phyloP scores from a whole-genome alignment of 2,329 filamentous ascomycete genomes.

The Claviceps africana region DNA sequence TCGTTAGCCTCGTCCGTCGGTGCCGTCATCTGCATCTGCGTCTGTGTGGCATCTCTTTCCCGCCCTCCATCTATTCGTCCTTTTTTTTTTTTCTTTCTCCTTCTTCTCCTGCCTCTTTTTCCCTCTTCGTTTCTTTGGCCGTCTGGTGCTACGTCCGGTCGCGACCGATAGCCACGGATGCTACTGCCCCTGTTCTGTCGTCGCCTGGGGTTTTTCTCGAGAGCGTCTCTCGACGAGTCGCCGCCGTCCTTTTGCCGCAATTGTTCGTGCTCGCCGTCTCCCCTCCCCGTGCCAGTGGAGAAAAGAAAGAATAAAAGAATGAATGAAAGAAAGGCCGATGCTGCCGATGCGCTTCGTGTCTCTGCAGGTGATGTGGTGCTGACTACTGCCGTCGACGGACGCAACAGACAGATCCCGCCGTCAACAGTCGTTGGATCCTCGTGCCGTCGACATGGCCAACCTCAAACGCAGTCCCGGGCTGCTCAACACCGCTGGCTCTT shows the following conservation, averaged over 20 bases:
- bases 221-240: neutral
- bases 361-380: conserved; percentile 25
- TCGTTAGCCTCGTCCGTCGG: neutral
- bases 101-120: neutral
- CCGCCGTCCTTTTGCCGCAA: neutral
- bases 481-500: conserved; percentile 13
- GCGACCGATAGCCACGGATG: neutral
- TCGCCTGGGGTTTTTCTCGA: neutral
- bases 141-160: too few relatives aligned
- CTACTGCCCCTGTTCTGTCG: neutral
- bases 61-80: too few relatives aligned
- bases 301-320: too few relatives aligned
- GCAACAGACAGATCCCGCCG: conserved; percentile 13
- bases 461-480: conserved; percentile 3
- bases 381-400: conserved; percentile 16
- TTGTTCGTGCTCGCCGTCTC: neutral
- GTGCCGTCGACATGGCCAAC: conserved; percentile 4
- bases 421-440: neutral
- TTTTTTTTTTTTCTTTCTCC: too few relatives aligned
- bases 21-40: too few relatives aligned
- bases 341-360: neutral
- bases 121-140: too few relatives aligned
- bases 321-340: neutral
- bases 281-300: too few relatives aligned
- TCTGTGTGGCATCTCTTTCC: too few relatives aligned